These are phyloP conservation scores for Blastobotrys elegans DNA, from an alignment of 1,139 yeast genomes.

Conservation along the genomic window DNA sequence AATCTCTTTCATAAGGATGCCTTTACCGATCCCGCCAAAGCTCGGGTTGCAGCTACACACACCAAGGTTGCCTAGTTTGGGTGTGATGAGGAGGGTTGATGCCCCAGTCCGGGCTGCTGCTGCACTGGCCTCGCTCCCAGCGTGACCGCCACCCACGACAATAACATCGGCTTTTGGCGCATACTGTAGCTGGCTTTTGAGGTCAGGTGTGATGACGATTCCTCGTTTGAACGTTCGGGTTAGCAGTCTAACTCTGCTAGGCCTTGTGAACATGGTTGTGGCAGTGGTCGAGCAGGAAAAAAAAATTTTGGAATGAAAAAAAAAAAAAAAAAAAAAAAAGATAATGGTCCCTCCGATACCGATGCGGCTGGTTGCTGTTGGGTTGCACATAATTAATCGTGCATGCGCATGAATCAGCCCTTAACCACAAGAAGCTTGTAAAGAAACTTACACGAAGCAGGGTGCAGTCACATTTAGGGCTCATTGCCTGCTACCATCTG, in stretches of 20 bases:
- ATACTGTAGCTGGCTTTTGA: neutral
- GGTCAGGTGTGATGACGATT: constrained; percentile 3
- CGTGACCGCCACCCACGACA: constrained; percentile 97
- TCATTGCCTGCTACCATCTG: no score
- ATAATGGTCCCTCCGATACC: no score
- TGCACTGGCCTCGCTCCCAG: constrained; percentile 97
- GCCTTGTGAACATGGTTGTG: neutral
- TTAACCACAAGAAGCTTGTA: no score
- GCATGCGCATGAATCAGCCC: no score
- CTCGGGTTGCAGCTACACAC: constrained; percentile 97
- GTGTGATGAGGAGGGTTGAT: constrained; percentile 71
- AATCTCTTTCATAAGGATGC: constrained; percentile 83
- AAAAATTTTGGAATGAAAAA: neutral
- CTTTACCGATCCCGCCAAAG: constrained; percentile 98
- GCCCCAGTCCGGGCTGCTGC: constrained; percentile 87
- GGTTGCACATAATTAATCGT: no score
- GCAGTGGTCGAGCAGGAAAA: neutral
- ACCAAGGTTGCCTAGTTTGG: constrained; percentile 69
- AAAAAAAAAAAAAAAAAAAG: no score
- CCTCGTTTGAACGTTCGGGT: neutral
- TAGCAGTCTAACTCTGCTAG: neutral
- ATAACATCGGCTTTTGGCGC: constrained; percentile 52
- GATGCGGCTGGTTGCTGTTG: no score
- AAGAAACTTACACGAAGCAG: no score
- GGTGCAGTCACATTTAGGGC: no score